Evolutionary conservation across 192 early-diverging fungal species (phyloP).

Genomic region (Entomortierella parvispora): DNA sequence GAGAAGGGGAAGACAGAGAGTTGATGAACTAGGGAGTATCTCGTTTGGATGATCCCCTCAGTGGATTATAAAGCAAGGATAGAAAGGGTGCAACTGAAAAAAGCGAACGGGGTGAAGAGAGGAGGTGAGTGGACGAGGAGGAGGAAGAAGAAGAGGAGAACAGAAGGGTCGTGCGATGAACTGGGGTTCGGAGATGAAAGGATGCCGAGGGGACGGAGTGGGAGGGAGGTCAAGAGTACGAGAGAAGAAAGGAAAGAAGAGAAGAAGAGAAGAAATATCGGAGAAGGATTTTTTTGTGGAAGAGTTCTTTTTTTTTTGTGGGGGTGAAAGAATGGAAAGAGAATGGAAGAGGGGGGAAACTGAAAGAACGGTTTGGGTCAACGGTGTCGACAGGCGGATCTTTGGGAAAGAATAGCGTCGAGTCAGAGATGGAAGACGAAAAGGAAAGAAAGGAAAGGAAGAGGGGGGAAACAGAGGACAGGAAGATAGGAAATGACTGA

Average conservation of each 20-base stretch:
- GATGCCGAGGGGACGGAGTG: neutral
- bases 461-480: neutral
- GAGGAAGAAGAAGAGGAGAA: neutral
- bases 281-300: no score
- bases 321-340: neutral
- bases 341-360: no score
- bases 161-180: neutral
- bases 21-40: neutral
- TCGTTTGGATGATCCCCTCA: neutral
- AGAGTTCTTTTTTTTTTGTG: no score
- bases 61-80: neutral
- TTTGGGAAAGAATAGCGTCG: no score
- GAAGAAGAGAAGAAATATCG: neutral
- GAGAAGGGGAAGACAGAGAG: neutral
- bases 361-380: neutral
- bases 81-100: neutral
- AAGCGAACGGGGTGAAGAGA: neutral
- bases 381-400: neutral
- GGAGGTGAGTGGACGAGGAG: neutral
- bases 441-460: neutral
- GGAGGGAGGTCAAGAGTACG: no score
- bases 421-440: neutral
- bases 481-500: neutral
- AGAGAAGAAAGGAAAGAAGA: conserved; percentile 2
- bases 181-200: neutral